phyloP scores from a whole-genome alignment of 345 rosid species.

The Acer campestre region DNA sequence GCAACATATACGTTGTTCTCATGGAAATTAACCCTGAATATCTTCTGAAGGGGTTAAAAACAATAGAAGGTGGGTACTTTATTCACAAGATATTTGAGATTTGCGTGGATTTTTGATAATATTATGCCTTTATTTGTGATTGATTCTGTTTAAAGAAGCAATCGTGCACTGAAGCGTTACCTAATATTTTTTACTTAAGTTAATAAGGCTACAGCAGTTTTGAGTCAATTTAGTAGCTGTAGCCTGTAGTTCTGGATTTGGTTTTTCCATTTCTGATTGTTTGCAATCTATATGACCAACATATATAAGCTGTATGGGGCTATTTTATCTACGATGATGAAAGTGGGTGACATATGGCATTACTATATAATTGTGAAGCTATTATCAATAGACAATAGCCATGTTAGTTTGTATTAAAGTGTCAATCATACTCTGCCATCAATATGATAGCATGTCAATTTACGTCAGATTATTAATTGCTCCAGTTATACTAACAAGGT shows the following conservation, averaged over 20 bases:
- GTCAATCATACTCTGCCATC: background rate
- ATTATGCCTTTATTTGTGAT: background rate
- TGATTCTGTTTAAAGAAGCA: background rate
- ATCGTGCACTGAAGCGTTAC: background rate
- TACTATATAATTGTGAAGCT: background rate
- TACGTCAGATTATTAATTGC: background rate
- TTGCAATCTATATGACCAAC: background rate
- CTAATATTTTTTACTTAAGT: background rate
- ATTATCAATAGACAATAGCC: background rate
- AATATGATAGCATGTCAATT: background rate
- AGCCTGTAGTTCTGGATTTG: background rate
- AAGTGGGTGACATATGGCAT: background rate
- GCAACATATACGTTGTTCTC: conserved; percentile 72
- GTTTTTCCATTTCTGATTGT: background rate
- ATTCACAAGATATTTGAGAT: conserved; percentile 11
- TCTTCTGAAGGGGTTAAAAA: conserved; percentile 75
- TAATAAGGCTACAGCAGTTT: background rate
- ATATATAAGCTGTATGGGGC: background rate
- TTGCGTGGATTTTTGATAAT: background rate
- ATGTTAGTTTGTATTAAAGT: background rate
- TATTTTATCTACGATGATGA: background rate
- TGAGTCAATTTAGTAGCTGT: background rate
- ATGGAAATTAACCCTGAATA: conserved; percentile 88
- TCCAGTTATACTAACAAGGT: background rate
- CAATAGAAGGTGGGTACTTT: conserved; percentile 61